Conservation (phyloP, 306 rosid genomes). For the Arachis stenosperma region DNA sequence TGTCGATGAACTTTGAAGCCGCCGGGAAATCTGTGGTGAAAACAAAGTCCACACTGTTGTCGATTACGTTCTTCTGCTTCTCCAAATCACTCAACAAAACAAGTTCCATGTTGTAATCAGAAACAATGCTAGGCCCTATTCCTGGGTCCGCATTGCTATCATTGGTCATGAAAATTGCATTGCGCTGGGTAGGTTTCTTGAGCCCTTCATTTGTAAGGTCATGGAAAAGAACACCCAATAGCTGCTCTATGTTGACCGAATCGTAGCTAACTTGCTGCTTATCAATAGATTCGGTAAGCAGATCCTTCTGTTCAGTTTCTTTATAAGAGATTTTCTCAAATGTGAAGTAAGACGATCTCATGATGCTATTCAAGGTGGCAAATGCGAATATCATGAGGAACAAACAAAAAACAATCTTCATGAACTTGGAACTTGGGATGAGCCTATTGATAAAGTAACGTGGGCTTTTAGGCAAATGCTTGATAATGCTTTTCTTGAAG, state of each 20-base stretch:
- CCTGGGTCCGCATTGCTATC: background rate
- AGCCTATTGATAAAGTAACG: too few relatives aligned
- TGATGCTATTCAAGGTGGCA: too few relatives aligned
- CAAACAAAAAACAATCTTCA: too few relatives aligned
- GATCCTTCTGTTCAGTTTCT: too few relatives aligned
- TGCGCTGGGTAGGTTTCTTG: conserved; percentile 15
- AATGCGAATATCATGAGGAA: too few relatives aligned
- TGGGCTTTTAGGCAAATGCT: conserved; percentile 24
- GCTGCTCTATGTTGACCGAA: background rate
- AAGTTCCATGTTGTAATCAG: conserved; percentile 38
- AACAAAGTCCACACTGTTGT: conserved; percentile 48
- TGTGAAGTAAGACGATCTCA: too few relatives aligned
- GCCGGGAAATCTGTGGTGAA: conserved; percentile 41
- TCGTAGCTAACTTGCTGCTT: background rate
- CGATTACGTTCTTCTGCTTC: conserved; percentile 33
- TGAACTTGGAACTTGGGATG: too few relatives aligned
- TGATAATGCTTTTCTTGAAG: conserved; percentile 7
- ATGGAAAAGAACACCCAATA: conserved; percentile 43
- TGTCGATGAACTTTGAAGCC: conserved; percentile 49
- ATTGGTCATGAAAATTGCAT: conserved; percentile 25
- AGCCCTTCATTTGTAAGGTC: conserved; percentile 64
- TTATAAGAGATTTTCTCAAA: too few relatives aligned
- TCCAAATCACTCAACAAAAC: conserved; percentile 36
- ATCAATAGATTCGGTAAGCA: background rate
- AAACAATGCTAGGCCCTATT: background rate